phyloP scores from a whole-genome alignment of 225 moss, liverwort and hornwort species.

The Sphagnum contortum region DNA sequence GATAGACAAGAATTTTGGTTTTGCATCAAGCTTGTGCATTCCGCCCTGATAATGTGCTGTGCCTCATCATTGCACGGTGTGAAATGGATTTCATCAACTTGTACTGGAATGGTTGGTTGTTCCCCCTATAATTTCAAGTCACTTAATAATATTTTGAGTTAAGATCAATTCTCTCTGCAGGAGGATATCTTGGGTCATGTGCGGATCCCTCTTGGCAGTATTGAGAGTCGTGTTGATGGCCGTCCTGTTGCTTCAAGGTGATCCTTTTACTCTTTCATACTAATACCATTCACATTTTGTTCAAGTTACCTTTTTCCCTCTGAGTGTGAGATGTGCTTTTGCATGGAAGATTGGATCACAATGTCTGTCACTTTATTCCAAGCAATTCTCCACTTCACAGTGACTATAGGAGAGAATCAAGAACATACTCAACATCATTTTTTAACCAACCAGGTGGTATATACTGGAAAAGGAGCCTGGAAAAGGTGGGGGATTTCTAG shows the following conservation, averaged over 20 bases:
- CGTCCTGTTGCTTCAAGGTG: constrained; percentile 78
- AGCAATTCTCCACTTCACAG: neutral
- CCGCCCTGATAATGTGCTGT: too few species aligned
- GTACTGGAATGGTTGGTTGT: too few species aligned
- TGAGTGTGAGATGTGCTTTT: neutral
- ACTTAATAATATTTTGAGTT: too few species aligned
- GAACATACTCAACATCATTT: neutral
- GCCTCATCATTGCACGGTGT: too few species aligned
- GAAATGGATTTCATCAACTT: too few species aligned
- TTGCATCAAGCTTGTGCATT: too few species aligned
- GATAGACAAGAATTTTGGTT: too few species aligned
- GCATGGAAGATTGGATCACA: neutral
- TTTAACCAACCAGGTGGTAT: constrained; percentile 52
- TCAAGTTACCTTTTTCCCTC: too few species aligned
- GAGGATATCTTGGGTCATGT: constrained; percentile 66
- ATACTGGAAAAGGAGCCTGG: constrained; percentile 59
- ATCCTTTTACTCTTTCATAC: neutral
- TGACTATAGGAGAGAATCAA: neutral
- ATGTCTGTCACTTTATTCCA: neutral
- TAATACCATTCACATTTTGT: too few species aligned
- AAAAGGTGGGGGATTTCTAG: constrained; percentile 50
- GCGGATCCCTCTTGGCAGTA: constrained; percentile 48
- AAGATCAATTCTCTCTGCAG: constrained; percentile 15
- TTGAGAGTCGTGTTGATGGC: constrained; percentile 77
- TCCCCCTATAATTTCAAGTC: too few species aligned